phyloP scores from a whole-genome alignment of 768 basidiomycete genomes.

The Auricularia cornea region DNA sequence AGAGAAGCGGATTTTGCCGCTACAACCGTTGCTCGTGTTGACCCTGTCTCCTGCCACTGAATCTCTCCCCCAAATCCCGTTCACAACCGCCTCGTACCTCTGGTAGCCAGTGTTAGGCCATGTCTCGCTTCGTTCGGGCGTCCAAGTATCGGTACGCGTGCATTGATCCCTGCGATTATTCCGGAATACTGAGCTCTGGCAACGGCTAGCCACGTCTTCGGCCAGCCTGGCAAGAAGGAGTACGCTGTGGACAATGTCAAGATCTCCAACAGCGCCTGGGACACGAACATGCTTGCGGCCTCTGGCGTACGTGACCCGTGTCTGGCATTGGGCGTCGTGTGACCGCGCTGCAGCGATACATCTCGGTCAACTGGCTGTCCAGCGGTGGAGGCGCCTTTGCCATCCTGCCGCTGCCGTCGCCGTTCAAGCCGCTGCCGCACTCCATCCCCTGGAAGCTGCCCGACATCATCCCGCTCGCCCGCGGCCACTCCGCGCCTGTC shows the following conservation, averaged over 20 bases:
- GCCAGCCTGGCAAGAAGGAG: constrained; percentile 80
- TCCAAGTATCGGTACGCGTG: constrained; percentile 79
- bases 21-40: too few species aligned
- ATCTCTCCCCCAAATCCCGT: too few species aligned
- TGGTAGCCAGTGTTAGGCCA: constrained; percentile 17
- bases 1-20: too few species aligned
- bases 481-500: constrained; percentile 74
- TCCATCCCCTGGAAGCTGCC: constrained; percentile 72
- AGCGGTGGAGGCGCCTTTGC: constrained; percentile 91
- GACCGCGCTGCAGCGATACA: constrained; percentile 48
- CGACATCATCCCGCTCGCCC: constrained; percentile 84
- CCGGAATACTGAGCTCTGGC: constrained; percentile 1
- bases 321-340: neutral
- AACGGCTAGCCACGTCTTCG: constrained; percentile 74
- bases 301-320: constrained; percentile 50
- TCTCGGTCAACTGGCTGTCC: constrained; percentile 91
- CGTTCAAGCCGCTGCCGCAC: constrained; percentile 43
- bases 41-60: too few species aligned
- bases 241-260: constrained; percentile 75
- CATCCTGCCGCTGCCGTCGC: constrained; percentile 80
- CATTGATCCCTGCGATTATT: constrained; percentile 10
- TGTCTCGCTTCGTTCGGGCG: constrained; percentile 81
- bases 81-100: too few species aligned
- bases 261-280: constrained; percentile 86
- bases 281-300: constrained; percentile 85